phyloP scores from a whole-genome alignment of 768 basidiomycete genomes.

The Pleurotus sapidus region DNA sequence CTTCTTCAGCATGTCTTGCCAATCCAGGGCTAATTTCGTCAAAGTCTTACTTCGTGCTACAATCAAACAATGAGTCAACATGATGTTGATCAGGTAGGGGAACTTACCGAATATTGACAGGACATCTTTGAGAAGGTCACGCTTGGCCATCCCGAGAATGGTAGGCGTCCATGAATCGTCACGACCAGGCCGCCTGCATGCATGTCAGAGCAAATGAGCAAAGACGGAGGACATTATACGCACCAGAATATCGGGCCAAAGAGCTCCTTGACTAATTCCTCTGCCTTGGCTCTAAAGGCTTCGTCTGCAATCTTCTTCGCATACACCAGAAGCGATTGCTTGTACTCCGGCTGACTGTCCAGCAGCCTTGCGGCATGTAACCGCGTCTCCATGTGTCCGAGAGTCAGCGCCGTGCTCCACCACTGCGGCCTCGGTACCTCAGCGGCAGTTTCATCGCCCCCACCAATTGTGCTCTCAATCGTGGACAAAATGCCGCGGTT shows the following conservation, averaged over 20 bases:
- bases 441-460: slow-evolving; percentile 30
- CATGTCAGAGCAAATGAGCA: slow-evolving; percentile 8
- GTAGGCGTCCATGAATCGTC: slow-evolving; percentile 67
- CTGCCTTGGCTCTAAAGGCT: slow-evolving; percentile 82
- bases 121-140: slow-evolving; percentile 83
- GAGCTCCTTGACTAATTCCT: slow-evolving; percentile 88
- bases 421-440: slow-evolving; percentile 57
- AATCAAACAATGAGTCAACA: neutral
- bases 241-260: slow-evolving; percentile 90
- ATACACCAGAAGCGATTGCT: slow-evolving; percentile 69
- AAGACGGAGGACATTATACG: slow-evolving; percentile 20
- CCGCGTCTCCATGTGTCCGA: slow-evolving; percentile 87
- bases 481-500: slow-evolving; percentile 53
- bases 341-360: slow-evolving; percentile 86
- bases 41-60: slow-evolving; percentile 74
- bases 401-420: slow-evolving; percentile 81
- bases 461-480: slow-evolving; percentile 45
- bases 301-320: slow-evolving; percentile 87
- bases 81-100: neutral
- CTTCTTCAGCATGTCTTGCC: slow-evolving; percentile 78
- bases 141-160: slow-evolving; percentile 70
- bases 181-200: slow-evolving; percentile 62
- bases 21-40: slow-evolving; percentile 71
- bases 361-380: slow-evolving; percentile 71
- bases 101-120: slow-evolving; percentile 69